Evolutionary conservation across 257 asterid genomes (phyloP).

Genomic region (Petrea volubilis): DNA sequence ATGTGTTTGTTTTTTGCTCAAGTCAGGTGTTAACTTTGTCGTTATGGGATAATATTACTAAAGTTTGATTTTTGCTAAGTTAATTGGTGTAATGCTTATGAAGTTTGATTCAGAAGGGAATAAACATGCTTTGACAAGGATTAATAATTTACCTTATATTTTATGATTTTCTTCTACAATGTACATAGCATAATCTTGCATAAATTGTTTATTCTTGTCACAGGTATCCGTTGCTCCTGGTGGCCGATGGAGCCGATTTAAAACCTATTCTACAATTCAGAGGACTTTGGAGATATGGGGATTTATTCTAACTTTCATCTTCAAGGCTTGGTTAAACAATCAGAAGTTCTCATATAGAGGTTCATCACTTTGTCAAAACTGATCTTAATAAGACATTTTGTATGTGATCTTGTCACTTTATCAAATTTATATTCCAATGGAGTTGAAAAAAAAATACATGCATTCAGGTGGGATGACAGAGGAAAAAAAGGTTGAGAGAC

Average conservation of each 20-base stretch:
- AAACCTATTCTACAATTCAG: conserved; percentile 92
- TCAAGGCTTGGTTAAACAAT: conserved; percentile 83
- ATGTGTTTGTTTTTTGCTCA: neutral
- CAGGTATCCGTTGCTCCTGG: conserved; percentile 98
- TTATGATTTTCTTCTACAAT: neutral
- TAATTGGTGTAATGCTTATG: neutral
- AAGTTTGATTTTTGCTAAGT: neutral
- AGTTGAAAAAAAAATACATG: conserved; percentile 16
- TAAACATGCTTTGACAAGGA: neutral
- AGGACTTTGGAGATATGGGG: conserved; percentile 99
- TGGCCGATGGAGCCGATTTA: conserved; percentile 95
- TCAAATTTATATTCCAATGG: conserved; percentile 22
- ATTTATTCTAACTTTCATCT: conserved; percentile 75
- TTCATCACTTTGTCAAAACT: conserved; percentile 33
- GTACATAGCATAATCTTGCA: neutral
- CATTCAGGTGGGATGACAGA: conserved; percentile 89
- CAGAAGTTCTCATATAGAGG: conserved; percentile 89
- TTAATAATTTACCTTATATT: neutral
- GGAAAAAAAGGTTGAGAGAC: conserved; percentile 56
- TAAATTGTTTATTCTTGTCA: conserved; percentile 15
- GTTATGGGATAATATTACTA: neutral
- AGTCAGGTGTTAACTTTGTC: neutral
- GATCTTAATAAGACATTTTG: neutral
- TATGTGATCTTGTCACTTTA: neutral
- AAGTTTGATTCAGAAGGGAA: neutral